Evolutionary conservation across 2,329 filamentous ascomycete genomes (phyloP).

Genomic region (Ophiosphaerella korrae): DNA sequence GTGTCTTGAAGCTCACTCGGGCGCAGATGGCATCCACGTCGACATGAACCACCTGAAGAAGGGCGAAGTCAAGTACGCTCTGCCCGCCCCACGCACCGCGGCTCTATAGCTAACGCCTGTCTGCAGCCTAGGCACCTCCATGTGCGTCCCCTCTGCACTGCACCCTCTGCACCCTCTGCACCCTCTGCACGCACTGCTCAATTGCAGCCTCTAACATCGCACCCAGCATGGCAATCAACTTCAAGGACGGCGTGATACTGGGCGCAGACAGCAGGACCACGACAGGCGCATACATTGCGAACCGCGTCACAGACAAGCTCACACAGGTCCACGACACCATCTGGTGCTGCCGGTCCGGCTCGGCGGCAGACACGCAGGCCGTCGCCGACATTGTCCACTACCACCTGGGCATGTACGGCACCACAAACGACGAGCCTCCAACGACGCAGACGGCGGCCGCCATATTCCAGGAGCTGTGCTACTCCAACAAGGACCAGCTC

Average conservation of each 20-base stretch:
- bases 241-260: conserved; percentile 98
- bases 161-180: too few relatives aligned
- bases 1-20: conserved; percentile 31
- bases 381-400: conserved; percentile 98
- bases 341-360: conserved; percentile 98
- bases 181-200: conserved; percentile 10
- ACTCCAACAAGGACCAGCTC: conserved; percentile 92
- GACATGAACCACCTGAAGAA: conserved; percentile 99
- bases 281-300: conserved; percentile 97
- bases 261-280: conserved; percentile 97
- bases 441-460: conserved; percentile 95
- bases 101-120: neutral
- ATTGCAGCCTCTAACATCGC: conserved; percentile 27
- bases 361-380: conserved; percentile 95
- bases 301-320: conserved; percentile 98
- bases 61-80: conserved; percentile 93
- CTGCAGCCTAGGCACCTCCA: conserved; percentile 88
- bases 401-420: conserved; percentile 89
- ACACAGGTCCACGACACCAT: conserved; percentile 98
- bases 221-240: conserved; percentile 93
- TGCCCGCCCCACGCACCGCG: too few relatives aligned
- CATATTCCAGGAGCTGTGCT: conserved; percentile 97
- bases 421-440: conserved; percentile 85
- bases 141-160: conserved; percentile 64
- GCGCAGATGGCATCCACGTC: conserved; percentile 93